phyloP scores from a whole-genome alignment of 2,329 filamentous ascomycete species.

The Huntiella bhutanensis region DNA sequence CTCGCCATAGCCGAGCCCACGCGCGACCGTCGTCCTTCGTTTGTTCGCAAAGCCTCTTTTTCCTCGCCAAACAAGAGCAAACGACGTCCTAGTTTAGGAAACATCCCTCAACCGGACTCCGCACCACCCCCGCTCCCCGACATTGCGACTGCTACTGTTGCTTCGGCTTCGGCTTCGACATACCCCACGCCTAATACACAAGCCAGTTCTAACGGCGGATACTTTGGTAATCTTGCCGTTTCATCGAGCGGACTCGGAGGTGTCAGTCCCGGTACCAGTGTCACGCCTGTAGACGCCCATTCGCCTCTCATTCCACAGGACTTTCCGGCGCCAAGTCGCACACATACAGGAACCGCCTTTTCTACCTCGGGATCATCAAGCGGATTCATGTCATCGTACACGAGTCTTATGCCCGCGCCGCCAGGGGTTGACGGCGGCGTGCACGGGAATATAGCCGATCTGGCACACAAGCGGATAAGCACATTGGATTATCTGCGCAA shows the following conservation, averaged over 20 bases:
- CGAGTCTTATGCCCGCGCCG: slow-evolving; percentile 6
- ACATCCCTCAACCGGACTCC: slow-evolving; percentile 26
- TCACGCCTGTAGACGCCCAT: slow-evolving; percentile 1
- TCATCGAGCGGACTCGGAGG: background rate
- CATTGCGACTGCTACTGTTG: slow-evolving; percentile 30
- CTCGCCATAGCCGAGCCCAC: slow-evolving; percentile 10
- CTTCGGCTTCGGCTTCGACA: slow-evolving; percentile 16
- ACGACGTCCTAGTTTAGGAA: slow-evolving; percentile 24
- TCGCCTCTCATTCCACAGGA: slow-evolving; percentile 10
- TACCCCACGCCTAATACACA: background rate
- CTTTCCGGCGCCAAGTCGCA: slow-evolving; percentile 10
- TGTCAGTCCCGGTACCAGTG: background rate
- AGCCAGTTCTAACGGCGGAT: background rate
- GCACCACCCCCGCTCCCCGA: slow-evolving; percentile 35
- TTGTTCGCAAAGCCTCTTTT: slow-evolving; percentile 31
- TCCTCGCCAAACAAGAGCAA: slow-evolving; percentile 19
- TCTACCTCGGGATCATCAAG: slow-evolving; percentile 3
- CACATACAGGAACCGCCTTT: slow-evolving; percentile 1
- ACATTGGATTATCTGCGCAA: slow-evolving; percentile 86
- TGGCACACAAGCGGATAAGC: slow-evolving; percentile 79
- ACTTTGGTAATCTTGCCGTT: background rate
- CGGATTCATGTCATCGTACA: slow-evolving; percentile 8
- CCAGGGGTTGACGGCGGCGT: slow-evolving; percentile 27
- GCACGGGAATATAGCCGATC: slow-evolving; percentile 56
- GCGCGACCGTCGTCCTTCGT: slow-evolving; percentile 32